Conservation (phyloP, 108 stramenopile genomes). For the Poteriospumella lacustris region DNA sequence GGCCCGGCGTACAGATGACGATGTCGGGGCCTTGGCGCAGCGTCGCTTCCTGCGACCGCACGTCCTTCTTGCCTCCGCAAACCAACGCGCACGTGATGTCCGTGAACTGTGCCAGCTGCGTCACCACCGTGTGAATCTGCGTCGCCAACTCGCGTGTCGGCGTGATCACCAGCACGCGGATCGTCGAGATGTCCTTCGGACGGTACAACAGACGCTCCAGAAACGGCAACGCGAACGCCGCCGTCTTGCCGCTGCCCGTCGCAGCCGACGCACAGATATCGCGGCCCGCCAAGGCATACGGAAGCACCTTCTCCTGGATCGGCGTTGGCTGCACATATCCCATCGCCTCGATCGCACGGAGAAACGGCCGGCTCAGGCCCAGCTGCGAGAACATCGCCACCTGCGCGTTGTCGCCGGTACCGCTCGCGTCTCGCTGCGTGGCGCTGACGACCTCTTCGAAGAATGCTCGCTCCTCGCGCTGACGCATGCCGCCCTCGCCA, state of each 20-base stretch:
- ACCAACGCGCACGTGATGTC: constrained; percentile 60
- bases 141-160: constrained; percentile 93
- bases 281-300: constrained; percentile 72
- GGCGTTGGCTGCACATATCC: constrained; percentile 88
- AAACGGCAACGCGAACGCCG: constrained; percentile 88
- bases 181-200: constrained; percentile 64
- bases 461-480: background rate
- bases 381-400: constrained; percentile 88
- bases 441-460: background rate
- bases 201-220: constrained; percentile 84
- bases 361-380: constrained; percentile 79
- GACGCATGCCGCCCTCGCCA: background rate
- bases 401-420: constrained; percentile 58
- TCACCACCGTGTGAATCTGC: constrained; percentile 81
- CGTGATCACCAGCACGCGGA: constrained; percentile 72
- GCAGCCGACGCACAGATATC: constrained; percentile 88
- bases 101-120: constrained; percentile 68
- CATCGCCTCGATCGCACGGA: constrained; percentile 85
- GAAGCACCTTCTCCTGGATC: constrained; percentile 82
- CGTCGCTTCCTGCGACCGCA: constrained; percentile 62
- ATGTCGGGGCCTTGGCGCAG: constrained; percentile 83
- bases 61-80: constrained; percentile 83
- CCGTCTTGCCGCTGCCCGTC: constrained; percentile 78
- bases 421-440: background rate
- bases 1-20: constrained; percentile 91